Evolutionary conservation across 148 eudicot genomes (phyloP).

Genomic region (Amaranthus hypochondriacus): DNA sequence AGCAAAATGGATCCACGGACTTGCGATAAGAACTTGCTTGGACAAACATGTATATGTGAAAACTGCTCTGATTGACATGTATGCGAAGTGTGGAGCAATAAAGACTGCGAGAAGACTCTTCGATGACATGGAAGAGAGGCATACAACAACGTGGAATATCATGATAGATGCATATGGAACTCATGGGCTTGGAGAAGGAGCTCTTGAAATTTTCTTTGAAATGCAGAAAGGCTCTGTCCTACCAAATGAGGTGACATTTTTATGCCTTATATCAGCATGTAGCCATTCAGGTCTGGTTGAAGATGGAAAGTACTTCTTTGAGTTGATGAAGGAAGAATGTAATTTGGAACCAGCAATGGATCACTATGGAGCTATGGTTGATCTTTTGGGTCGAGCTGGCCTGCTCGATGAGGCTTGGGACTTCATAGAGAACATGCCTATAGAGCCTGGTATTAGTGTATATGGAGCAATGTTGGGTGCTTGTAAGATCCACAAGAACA

Average conservation of each 20-base stretch:
- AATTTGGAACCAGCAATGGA: conserved; percentile 68
- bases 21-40: conserved; percentile 49
- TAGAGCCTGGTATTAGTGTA: conserved; percentile 62
- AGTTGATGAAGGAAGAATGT: conserved; percentile 56
- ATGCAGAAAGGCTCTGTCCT: conserved; percentile 41
- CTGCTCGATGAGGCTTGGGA: conserved; percentile 71
- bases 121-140: conserved; percentile 55
- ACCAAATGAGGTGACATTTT: conserved; percentile 69
- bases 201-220: conserved; percentile 49
- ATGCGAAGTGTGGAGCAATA: conserved; percentile 82
- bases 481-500: conserved; percentile 80
- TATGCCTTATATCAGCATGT: conserved; percentile 74
- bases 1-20: conserved; percentile 86
- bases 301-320: conserved; percentile 53
- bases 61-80: conserved; percentile 90
- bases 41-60: conserved; percentile 61
- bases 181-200: conserved; percentile 65
- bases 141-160: conserved; percentile 82
- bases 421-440: conserved; percentile 67
- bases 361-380: conserved; percentile 93
- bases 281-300: conserved; percentile 81
- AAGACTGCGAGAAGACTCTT: conserved; percentile 70
- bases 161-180: conserved; percentile 96
- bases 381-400: conserved; percentile 85
- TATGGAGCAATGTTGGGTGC: conserved; percentile 91